These are phyloP conservation scores for Pseudogymnoascus sp. DNA, from an alignment of 2,329 filamentous ascomycete species.

Conservation along the genomic window DNA sequence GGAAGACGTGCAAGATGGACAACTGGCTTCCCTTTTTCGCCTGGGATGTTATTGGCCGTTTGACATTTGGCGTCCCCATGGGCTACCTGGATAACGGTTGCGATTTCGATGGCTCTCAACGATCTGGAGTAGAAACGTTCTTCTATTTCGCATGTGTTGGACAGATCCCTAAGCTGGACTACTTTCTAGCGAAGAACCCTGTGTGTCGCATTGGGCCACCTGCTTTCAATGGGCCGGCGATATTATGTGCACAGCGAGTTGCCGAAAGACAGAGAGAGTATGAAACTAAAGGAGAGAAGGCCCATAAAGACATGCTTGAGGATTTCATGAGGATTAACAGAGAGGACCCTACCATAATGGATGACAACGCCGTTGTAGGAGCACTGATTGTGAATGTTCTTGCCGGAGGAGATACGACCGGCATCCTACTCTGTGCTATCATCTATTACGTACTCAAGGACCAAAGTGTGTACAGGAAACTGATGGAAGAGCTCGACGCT, in stretches of 20 bases:
- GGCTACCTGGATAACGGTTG: slow-evolving; percentile 31
- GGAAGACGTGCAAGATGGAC: slow-evolving; percentile 31
- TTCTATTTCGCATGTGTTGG: slow-evolving; percentile 28
- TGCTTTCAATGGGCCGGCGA: slow-evolving; percentile 13
- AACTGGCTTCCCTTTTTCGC: slow-evolving; percentile 36
- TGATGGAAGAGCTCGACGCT: slow-evolving; percentile 33
- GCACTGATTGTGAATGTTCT: slow-evolving; percentile 13
- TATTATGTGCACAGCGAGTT: slow-evolving; percentile 14
- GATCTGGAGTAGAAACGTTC: slow-evolving; percentile 21
- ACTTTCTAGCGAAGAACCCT: slow-evolving; percentile 20
- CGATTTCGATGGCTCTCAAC: slow-evolving; percentile 32
- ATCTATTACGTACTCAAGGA: slow-evolving; percentile 34
- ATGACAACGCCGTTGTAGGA: slow-evolving; percentile 11
- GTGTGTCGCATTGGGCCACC: slow-evolving; percentile 16
- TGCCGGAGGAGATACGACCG: slow-evolving; percentile 32
- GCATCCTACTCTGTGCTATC: slow-evolving; percentile 27
- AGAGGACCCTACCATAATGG: slow-evolving; percentile 8
- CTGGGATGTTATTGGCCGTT: slow-evolving; percentile 34
- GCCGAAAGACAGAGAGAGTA: slow-evolving; percentile 6
- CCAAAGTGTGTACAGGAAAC: slow-evolving; percentile 22
- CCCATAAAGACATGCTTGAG: slow-evolving; percentile 23
- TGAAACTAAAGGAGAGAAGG: neutral
- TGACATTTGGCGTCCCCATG: slow-evolving; percentile 35
- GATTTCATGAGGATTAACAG: slow-evolving; percentile 21
- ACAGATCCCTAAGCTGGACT: slow-evolving; percentile 20